phyloP scores from a whole-genome alignment of 2,329 filamentous ascomycete species.

The Fusarium coffeatum region DNA sequence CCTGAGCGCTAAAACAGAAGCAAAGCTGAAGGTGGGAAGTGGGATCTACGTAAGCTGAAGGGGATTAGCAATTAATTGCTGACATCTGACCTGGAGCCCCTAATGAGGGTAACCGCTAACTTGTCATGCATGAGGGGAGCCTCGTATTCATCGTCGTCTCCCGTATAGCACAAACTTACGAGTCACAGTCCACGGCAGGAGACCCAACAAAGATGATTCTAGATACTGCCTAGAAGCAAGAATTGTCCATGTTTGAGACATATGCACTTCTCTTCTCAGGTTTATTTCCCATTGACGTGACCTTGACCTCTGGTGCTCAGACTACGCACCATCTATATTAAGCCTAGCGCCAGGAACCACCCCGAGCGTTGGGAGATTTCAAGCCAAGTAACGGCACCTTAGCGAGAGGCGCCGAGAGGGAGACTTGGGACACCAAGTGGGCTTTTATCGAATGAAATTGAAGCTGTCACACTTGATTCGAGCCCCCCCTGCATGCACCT shows the following conservation, averaged over 20 bases:
- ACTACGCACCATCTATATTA: background rate
- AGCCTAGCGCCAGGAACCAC: constrained; percentile 11
- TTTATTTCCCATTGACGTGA: background rate
- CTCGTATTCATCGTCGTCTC: constrained; percentile 5
- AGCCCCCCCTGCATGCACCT: background rate
- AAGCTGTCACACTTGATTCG: background rate
- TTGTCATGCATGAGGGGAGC: constrained; percentile 11
- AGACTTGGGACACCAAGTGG: constrained; percentile 1
- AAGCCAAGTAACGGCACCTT: background rate
- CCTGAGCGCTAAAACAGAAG: constrained; percentile 10
- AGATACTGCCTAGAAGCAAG: too few relatives aligned
- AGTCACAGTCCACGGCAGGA: background rate
- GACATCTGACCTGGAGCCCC: background rate
- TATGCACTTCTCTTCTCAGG: background rate
- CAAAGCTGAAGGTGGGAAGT: background rate
- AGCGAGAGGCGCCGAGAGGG: background rate
- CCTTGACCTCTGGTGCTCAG: background rate
- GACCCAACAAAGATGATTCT: too few relatives aligned
- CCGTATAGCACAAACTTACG: background rate
- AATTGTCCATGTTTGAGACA: background rate
- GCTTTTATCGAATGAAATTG: background rate
- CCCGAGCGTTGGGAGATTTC: background rate
- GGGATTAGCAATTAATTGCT: background rate
- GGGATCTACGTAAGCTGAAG: constrained; percentile 3
- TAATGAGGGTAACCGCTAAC: background rate